These are phyloP conservation scores for Leccinum disarticulatum DNA, from an alignment of 768 basidiomycete species.

Conservation along the genomic window DNA sequence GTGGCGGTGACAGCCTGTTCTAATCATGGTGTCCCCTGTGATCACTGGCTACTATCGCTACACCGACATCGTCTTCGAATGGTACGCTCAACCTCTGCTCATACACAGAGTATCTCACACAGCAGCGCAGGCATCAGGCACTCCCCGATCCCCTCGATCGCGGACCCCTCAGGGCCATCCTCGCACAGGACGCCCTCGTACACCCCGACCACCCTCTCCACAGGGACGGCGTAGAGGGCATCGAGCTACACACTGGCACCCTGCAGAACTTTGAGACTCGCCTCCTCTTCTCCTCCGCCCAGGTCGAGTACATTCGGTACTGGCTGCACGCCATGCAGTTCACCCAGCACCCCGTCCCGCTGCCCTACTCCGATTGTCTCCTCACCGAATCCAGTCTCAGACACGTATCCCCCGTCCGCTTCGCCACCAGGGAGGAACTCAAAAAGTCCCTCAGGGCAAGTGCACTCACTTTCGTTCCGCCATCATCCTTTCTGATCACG, in stretches of 20 bases:
- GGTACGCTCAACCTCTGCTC: conserved; percentile 40
- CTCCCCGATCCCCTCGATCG: conserved; percentile 60
- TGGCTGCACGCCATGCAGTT: conserved; percentile 77
- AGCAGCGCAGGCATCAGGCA: conserved; percentile 47
- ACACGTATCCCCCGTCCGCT: conserved; percentile 57
- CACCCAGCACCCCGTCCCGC: conserved; percentile 60
- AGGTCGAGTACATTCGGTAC: conserved; percentile 83
- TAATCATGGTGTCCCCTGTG: conserved; percentile 37
- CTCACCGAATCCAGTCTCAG: conserved; percentile 58
- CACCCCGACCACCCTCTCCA: conserved; percentile 73
- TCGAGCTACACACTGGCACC: conserved; percentile 75
- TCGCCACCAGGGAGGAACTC: conserved; percentile 52
- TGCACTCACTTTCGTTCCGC: not conserved
- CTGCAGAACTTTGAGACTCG: conserved; percentile 71
- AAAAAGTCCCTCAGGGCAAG: conserved; percentile 60
- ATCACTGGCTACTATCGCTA: conserved; percentile 79
- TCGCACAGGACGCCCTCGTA: conserved; percentile 71
- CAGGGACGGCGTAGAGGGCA: conserved; percentile 59
- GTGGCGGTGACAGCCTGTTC: not conserved
- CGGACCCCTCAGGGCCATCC: conserved; percentile 62
- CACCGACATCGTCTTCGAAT: conserved; percentile 84
- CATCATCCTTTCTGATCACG: not conserved
- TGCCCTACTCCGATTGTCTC: conserved; percentile 79
- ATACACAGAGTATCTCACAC: not conserved
- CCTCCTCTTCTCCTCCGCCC: conserved; percentile 79